phyloP scores from a whole-genome alignment of 441 rosid species.

The Gossypium trilobum region DNA sequence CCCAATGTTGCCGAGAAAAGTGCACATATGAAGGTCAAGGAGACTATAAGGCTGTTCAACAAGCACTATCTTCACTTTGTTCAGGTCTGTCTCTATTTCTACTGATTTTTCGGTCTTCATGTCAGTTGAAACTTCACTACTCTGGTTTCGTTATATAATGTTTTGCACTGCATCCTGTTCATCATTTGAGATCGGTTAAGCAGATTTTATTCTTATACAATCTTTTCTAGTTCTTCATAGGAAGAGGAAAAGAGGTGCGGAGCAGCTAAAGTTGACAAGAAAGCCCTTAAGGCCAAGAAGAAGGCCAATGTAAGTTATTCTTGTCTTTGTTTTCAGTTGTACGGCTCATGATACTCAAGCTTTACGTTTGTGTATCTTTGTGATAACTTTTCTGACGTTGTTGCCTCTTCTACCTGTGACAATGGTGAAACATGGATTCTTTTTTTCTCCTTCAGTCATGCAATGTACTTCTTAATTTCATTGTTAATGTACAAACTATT shows the following conservation, averaged over 20 bases:
- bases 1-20: constrained; percentile 28
- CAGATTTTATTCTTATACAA: background rate
- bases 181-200: background rate
- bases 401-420: background rate
- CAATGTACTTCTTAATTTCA: background rate
- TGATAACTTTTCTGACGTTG: background rate
- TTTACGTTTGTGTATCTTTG: background rate
- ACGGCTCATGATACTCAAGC: background rate
- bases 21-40: constrained; percentile 49
- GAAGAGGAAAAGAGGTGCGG: constrained; percentile 51
- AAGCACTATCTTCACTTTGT: constrained; percentile 67
- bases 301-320: constrained; percentile 25
- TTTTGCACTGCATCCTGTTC: background rate
- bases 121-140: background rate
- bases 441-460: background rate
- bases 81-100: constrained; percentile 37
- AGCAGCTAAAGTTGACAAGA: constrained; percentile 21
- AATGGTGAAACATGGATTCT: background rate
- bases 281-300: constrained; percentile 22
- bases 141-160: background rate
- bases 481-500: background rate
- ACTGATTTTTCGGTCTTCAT: background rate
- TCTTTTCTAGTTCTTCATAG: constrained; percentile 22
- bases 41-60: constrained; percentile 64
- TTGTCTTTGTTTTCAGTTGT: background rate